phyloP scores from a whole-genome alignment of 352 stramenopile species.

The Globisporangium alternatum region DNA sequence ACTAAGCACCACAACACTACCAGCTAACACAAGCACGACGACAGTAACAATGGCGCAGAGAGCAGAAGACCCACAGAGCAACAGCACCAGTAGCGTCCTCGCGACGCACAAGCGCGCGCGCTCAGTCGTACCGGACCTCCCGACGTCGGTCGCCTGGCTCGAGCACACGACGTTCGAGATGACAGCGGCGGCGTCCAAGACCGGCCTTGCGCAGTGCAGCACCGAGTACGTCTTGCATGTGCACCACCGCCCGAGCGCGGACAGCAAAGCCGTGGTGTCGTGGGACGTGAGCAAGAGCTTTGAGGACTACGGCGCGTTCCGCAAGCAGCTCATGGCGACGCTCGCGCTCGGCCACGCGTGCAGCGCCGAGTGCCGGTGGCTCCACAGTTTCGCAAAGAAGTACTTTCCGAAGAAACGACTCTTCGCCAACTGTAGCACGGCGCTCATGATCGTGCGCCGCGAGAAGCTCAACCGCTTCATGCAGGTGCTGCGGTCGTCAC shows the following conservation, averaged over 20 bases:
- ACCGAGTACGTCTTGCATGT: conserved; percentile 6
- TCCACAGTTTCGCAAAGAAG: conserved; percentile 60
- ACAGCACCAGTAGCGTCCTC: neutral
- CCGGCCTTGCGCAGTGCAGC: conserved; percentile 1
- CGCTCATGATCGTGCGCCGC: conserved; percentile 17
- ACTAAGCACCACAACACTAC: neutral
- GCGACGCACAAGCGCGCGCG: conserved; percentile 6
- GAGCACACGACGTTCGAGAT: conserved; percentile 6
- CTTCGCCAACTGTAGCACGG: conserved; percentile 13
- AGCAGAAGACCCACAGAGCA: neutral
- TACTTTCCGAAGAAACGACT: conserved; percentile 57
- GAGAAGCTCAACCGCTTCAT: conserved; percentile 27
- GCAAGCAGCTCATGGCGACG: conserved; percentile 39
- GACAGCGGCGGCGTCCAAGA: conserved; percentile 6
- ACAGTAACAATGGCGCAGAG: neutral
- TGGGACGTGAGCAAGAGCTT: conserved; percentile 18
- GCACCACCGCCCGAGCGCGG: neutral
- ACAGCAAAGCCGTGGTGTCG: neutral
- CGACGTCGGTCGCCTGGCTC: conserved; percentile 9
- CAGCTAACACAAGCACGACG: neutral
- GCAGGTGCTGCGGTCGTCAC: conserved; percentile 30
- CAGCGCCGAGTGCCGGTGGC: conserved; percentile 57
- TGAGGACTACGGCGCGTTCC: conserved; percentile 47
- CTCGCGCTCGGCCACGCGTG: conserved; percentile 57
- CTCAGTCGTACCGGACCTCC: neutral